phyloP scores from a whole-genome alignment of 495 filamentous ascomycete species.

The Xylaria bambusicola region DNA sequence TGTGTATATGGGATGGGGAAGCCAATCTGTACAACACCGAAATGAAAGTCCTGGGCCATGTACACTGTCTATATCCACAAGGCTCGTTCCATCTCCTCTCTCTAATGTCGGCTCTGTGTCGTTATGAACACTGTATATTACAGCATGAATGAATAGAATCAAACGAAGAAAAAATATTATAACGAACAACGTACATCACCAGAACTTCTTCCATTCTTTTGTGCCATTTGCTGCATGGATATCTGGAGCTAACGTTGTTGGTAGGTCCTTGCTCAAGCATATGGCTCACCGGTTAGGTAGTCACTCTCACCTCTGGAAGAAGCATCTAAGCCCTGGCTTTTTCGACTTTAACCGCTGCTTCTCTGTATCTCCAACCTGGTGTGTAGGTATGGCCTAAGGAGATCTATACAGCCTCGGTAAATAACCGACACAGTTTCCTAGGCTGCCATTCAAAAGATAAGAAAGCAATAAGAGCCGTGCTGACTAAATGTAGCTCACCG shows the following conservation, averaged over 20 bases:
- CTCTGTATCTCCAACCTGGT: neutral
- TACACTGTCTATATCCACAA: constrained; percentile 22
- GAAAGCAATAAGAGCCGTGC: too few relatives aligned
- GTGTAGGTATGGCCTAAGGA: too few relatives aligned
- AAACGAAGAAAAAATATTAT: constrained; percentile 3
- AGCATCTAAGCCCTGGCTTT: too few relatives aligned
- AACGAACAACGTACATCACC: neutral
- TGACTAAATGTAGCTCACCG: too few relatives aligned
- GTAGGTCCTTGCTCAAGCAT: too few relatives aligned
- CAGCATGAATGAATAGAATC: constrained; percentile 16
- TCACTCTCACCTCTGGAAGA: too few relatives aligned
- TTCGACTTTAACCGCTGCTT: too few relatives aligned
- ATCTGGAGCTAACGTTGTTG: too few relatives aligned
- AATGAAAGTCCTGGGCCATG: constrained; percentile 26
- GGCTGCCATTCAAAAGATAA: too few relatives aligned
- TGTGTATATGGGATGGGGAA: constrained; percentile 27
- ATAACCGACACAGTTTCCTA: neutral
- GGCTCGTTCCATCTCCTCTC: constrained; percentile 34
- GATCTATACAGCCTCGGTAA: neutral
- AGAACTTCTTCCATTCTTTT: neutral
- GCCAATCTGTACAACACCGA: constrained; percentile 19
- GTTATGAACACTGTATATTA: constrained; percentile 8
- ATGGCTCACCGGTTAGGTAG: too few relatives aligned
- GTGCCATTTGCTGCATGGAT: too few relatives aligned
- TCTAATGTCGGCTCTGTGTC: constrained; percentile 24